phyloP scores from a whole-genome alignment of 2,329 filamentous ascomycete genomes.

The Aulographum hederae region DNA sequence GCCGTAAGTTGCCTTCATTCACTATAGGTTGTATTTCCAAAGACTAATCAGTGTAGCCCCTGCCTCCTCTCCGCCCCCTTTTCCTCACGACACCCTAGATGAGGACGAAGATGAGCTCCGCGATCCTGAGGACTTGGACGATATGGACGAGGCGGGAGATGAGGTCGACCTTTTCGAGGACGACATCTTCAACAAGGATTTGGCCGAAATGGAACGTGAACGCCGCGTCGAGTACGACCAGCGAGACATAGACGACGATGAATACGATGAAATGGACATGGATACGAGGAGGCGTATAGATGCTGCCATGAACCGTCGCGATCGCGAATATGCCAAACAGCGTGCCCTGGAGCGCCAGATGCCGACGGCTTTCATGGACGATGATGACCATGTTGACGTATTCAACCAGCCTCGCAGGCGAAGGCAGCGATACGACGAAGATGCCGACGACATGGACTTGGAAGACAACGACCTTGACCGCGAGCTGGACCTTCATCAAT shows the following conservation, averaged over 20 bases:
- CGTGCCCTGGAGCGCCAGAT: constrained; percentile 46
- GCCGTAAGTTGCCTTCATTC: constrained; percentile 29
- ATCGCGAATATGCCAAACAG: constrained; percentile 40
- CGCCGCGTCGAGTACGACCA: constrained; percentile 37
- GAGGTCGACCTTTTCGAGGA: constrained; percentile 56
- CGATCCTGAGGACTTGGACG: constrained; percentile 49
- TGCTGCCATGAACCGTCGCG: constrained; percentile 52
- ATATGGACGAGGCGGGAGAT: constrained; percentile 50
- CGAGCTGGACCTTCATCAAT: constrained; percentile 76
- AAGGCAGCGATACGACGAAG: constrained; percentile 85
- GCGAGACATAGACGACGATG: constrained; percentile 40
- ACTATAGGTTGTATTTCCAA: not conserved
- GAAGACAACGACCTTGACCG: constrained; percentile 89
- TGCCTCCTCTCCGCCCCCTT: constrained; percentile 39
- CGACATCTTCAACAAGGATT: too few relatives aligned
- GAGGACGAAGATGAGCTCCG: constrained; percentile 50
- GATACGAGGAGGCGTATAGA: constrained; percentile 53
- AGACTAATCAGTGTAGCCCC: constrained; percentile 22
- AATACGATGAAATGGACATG: constrained; percentile 52
- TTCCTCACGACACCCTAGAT: constrained; percentile 54
- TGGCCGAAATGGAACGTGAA: too few relatives aligned
- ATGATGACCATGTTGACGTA: constrained; percentile 80
- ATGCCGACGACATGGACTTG: constrained; percentile 75
- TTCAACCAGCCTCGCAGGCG: constrained; percentile 70
- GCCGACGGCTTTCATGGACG: constrained; percentile 57